Percentiles rank a stretch among this genome's conserved stretches.
Evolutionary conservation across 331 rosid species (phyloP).

Genomic region (Malus hybrid): DNA sequence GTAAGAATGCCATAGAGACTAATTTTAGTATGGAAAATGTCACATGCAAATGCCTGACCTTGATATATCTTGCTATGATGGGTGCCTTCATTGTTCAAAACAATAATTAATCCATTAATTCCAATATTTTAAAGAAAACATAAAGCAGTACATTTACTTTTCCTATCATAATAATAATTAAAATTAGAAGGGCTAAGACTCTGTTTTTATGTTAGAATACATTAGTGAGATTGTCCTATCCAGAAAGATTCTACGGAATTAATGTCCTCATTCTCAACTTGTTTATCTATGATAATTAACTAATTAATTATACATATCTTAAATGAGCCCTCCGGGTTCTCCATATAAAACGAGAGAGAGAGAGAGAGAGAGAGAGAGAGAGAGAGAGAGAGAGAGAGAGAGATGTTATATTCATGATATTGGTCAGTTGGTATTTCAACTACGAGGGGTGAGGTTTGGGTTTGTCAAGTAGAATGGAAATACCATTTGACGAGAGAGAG

Average conservation of each 20-base stretch:
- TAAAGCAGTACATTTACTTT: slow-evolving; percentile 14
- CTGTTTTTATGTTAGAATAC: slow-evolving; percentile 4
- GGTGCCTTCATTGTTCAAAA: background rate
- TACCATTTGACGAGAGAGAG: background rate
- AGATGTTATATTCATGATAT: too few species aligned
- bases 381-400: background rate
- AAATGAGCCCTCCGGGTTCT: background rate
- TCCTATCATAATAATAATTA: background rate
- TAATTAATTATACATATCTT: background rate
- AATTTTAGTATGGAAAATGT: background rate
- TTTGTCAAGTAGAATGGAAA: too few species aligned
- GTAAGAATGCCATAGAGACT: background rate
- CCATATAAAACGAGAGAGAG: background rate
- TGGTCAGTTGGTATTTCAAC: too few species aligned
- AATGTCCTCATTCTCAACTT: slow-evolving; percentile 25
- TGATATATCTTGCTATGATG: background rate
- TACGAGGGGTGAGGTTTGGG: too few species aligned
- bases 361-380: background rate
- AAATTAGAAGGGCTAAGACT: background rate
- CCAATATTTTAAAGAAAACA: background rate
- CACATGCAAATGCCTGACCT: background rate
- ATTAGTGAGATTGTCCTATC: slow-evolving; percentile 18
- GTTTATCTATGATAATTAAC: background rate
- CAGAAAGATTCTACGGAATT: slow-evolving; percentile 6
- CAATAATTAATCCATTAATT: background rate